Percentiles rank a stretch among this genome's conserved stretches.
Evolutionary conservation across 2,329 filamentous ascomycete species (phyloP).

Genomic region (Fusarium verrucosum): DNA sequence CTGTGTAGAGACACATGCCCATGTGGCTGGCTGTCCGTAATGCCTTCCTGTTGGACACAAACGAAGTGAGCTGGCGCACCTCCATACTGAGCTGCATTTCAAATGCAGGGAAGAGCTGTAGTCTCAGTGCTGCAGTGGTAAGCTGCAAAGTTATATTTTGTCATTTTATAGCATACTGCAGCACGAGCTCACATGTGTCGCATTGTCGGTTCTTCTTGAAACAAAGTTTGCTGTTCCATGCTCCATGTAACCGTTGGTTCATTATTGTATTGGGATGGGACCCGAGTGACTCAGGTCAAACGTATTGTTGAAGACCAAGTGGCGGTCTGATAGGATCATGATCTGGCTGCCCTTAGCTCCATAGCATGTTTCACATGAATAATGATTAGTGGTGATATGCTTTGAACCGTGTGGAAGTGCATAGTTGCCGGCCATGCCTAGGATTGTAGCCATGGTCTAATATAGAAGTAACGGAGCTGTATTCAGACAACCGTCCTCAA

Average conservation of each 20-base stretch:
- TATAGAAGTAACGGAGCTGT: conserved; percentile 9
- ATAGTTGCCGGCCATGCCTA: background rate
- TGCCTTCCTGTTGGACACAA: background rate
- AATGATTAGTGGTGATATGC: conserved; percentile 7
- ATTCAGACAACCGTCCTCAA: background rate
- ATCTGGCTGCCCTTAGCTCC: background rate
- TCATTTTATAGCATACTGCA: background rate
- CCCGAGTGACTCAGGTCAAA: background rate
- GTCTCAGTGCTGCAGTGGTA: background rate
- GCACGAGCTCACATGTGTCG: background rate
- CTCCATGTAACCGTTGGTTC: background rate
- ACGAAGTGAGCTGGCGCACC: background rate
- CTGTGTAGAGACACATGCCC: conserved; percentile 8
- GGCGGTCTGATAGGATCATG: conserved; percentile 20
- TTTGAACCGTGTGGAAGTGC: background rate
- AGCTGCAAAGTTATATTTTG: background rate
- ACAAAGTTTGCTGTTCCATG: background rate
- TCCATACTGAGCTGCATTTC: background rate
- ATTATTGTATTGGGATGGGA: background rate
- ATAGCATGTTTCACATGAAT: conserved; percentile 12
- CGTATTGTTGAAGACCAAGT: conserved; percentile 8
- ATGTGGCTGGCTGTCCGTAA: conserved; percentile 12
- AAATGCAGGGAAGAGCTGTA: conserved; percentile 1
- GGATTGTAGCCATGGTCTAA: background rate
- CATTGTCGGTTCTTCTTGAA: background rate